Percentiles rank a stretch among this genome's conserved stretches.
Conservation (phyloP, 1,284 basidiomycete genomes). For the Boletus mariae region DNA sequence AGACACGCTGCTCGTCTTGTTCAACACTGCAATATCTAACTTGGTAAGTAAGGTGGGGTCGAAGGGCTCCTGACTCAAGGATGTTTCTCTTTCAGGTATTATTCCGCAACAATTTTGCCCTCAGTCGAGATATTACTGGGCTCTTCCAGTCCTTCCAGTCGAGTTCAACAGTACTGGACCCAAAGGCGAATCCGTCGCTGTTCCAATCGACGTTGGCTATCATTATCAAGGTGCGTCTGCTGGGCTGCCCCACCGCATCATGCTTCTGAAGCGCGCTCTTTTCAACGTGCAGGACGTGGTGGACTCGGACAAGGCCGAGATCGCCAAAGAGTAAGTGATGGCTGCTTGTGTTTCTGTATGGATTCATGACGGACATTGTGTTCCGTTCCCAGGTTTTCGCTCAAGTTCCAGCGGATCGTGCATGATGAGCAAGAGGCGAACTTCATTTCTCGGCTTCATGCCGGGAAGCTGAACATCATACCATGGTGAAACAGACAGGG, state of each 20-base stretch:
- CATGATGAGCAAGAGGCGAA: conserved; percentile 58
- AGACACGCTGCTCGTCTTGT: conserved; percentile 58
- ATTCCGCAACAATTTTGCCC: conserved; percentile 62
- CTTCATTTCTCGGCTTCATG: conserved; percentile 56
- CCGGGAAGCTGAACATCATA: conserved; percentile 52
- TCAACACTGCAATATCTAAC: conserved; percentile 65
- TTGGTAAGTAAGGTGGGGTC: conserved; percentile 22
- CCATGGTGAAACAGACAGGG: conserved; percentile 36
- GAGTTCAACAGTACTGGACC: conserved; percentile 55
- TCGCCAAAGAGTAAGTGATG: conserved; percentile 48
- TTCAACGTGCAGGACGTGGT: conserved; percentile 48
- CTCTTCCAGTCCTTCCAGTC: conserved; percentile 66
- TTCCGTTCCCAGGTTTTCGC: conserved; percentile 39
- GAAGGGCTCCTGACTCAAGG: not conserved
- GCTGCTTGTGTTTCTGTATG: not conserved
- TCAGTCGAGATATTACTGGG: conserved; percentile 54
- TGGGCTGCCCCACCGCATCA: not conserved
- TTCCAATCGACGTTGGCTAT: conserved; percentile 59
- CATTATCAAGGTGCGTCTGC: conserved; percentile 51
- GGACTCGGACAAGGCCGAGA: conserved; percentile 52
- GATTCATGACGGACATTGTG: not conserved
- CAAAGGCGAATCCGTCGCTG: conserved; percentile 51
- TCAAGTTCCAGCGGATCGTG: conserved; percentile 56
- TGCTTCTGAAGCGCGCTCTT: not conserved
- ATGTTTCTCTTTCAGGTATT: conserved; percentile 40